Evolutionary conservation across 1,139 yeast species (phyloP).

Genomic region (Candida sp.): DNA sequence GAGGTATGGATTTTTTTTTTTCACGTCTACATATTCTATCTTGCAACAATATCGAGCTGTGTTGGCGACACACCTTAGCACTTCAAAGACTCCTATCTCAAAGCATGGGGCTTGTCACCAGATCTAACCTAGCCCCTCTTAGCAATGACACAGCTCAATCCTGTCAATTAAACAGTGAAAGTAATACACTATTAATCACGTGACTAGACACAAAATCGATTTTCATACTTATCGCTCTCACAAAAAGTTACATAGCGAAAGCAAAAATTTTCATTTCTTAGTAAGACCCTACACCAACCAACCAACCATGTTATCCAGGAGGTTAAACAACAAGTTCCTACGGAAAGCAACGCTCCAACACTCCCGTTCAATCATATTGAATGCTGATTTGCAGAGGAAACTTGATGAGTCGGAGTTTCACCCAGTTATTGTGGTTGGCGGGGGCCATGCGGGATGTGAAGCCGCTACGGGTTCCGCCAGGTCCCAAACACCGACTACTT

Average conservation of each 20-base stretch:
- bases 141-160: too few species aligned
- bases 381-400: constrained; percentile 38
- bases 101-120: not conserved
- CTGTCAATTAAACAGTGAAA: too few species aligned
- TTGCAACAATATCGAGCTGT: not conserved
- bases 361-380: constrained; percentile 30
- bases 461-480: constrained; percentile 96
- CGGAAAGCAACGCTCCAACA: constrained; percentile 3
- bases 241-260: not conserved
- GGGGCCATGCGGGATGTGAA: constrained; percentile 99
- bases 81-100: too few species aligned
- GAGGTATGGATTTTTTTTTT: constrained; percentile 1
- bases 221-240: too few species aligned
- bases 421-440: constrained; percentile 92
- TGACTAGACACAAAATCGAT: not conserved
- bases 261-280: not conserved
- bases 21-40: not conserved
- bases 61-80: too few species aligned
- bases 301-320: constrained; percentile 3
- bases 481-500: constrained; percentile 70
- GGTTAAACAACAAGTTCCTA: not conserved
- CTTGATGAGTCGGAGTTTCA: constrained; percentile 37
- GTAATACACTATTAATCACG: too few species aligned
- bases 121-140: too few species aligned
- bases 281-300: not conserved